phyloP scores from a whole-genome alignment of 2,329 filamentous ascomycete genomes.

The Ceratocystis alfenasii region DNA sequence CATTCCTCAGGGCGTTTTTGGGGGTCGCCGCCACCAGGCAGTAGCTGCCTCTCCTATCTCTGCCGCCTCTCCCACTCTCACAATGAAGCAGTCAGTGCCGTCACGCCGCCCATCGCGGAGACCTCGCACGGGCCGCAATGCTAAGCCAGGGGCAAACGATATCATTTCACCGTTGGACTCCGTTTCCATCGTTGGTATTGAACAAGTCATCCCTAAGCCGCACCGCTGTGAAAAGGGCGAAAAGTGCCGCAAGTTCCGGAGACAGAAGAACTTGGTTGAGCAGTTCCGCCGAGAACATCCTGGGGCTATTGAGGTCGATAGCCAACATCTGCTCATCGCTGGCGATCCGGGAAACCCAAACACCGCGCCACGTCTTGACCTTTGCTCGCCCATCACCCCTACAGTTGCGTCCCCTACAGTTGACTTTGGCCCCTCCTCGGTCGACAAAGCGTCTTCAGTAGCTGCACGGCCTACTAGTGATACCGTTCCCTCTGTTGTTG shows the following conservation, averaged over 20 bases:
- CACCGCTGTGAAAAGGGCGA: conserved; percentile 80
- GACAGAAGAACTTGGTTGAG: conserved; percentile 65
- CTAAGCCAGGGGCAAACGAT: conserved; percentile 40
- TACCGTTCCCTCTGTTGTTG: conserved; percentile 67
- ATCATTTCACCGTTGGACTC: conserved; percentile 68
- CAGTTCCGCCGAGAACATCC: conserved; percentile 67
- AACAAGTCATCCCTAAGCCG: conserved; percentile 73
- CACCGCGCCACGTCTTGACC: conserved; percentile 37
- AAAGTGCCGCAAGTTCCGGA: conserved; percentile 69
- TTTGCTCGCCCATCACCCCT: conserved; percentile 21
- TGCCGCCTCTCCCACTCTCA: conserved; percentile 23
- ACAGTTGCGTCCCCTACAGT: conserved; percentile 10
- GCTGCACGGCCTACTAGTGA: conserved; percentile 41
- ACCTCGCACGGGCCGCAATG: conserved; percentile 24
- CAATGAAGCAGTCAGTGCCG: not conserved
- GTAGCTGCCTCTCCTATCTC: not conserved
- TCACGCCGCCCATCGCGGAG: conserved; percentile 15
- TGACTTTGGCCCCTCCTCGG: conserved; percentile 35
- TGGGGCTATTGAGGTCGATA: conserved; percentile 37
- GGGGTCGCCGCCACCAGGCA: conserved; percentile 23
- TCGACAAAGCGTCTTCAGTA: not conserved
- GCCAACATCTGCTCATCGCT: conserved; percentile 60
- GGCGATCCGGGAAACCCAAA: conserved; percentile 68
- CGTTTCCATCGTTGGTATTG: conserved; percentile 82
- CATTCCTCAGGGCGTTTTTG: conserved; percentile 31